A percentile compares a stretch with the other conserved stretches of the same genome.
phyloP scores from a whole-genome alignment of 306 rosid species.

The Oxytropis ochrocephala region DNA sequence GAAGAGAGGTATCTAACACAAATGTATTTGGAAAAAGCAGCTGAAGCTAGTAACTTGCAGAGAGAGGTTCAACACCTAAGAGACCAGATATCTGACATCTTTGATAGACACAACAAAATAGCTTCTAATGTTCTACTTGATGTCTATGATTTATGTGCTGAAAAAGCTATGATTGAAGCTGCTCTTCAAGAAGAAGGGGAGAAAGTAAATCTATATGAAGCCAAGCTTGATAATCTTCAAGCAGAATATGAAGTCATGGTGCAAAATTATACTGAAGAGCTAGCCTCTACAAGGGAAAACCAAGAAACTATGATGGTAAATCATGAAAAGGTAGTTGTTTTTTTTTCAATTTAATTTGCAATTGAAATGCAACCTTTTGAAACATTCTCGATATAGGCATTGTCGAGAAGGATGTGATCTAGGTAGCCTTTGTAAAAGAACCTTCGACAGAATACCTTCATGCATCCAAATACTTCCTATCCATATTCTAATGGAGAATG shows the following conservation, averaged over 20 bases:
- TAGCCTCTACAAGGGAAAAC: conserved; percentile 26
- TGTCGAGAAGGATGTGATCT: too few species aligned
- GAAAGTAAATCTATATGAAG: conserved; percentile 20
- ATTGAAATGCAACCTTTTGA: too few species aligned
- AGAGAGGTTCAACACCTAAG: conserved; percentile 24
- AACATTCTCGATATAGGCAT: too few species aligned
- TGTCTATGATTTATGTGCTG: conserved; percentile 29
- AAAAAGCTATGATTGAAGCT: conserved; percentile 31
- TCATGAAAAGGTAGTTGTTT: conserved; percentile 27
- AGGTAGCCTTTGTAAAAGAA: too few species aligned
- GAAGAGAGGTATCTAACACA: conserved; percentile 30
- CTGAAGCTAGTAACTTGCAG: conserved; percentile 33
- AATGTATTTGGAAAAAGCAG: conserved; percentile 33
- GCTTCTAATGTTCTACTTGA: conserved; percentile 26
- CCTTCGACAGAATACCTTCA: too few species aligned
- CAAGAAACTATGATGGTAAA: conserved; percentile 26
- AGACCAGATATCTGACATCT: conserved; percentile 19
- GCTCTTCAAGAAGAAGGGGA: conserved; percentile 39
- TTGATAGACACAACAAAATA: conserved; percentile 15
- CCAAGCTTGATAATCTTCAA: conserved; percentile 21
- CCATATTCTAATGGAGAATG: too few species aligned
- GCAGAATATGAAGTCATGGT: conserved; percentile 27
- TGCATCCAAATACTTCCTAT: too few species aligned
- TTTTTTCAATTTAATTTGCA: too few species aligned
- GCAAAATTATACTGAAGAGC: conserved; percentile 14